phyloP scores from a whole-genome alignment of 768 basidiomycete genomes.

The Pleurotus cornucopiae region DNA sequence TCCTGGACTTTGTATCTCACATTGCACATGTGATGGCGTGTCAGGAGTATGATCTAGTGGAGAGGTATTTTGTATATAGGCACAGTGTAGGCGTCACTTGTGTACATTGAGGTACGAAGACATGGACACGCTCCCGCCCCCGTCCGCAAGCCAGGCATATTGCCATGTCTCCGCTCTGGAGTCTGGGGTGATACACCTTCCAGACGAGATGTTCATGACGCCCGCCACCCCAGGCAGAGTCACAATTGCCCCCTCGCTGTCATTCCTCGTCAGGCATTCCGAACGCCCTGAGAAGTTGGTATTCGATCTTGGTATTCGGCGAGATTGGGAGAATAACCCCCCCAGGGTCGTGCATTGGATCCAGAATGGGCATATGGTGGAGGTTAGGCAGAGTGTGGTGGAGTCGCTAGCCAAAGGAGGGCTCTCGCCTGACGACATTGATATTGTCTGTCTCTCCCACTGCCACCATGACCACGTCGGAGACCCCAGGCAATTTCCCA shows the following conservation, averaged over 20 bases:
- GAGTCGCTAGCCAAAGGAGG: conserved; percentile 52
- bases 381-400: conserved; percentile 33
- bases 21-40: not conserved
- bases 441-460: conserved; percentile 46
- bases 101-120: not conserved
- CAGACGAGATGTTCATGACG: conserved; percentile 32
- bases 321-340: conserved; percentile 39
- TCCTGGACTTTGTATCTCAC: not conserved
- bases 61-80: not conserved
- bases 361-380: conserved; percentile 17
- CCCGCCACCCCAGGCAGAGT: conserved; percentile 24
- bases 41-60: not conserved
- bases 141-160: conserved; percentile 40
- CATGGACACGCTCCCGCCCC: conserved; percentile 31
- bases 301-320: conserved; percentile 55
- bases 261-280: conserved; percentile 51
- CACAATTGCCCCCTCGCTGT: conserved; percentile 37
- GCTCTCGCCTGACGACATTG: conserved; percentile 34
- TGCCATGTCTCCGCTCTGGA: conserved; percentile 54
- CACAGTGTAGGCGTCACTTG: not conserved
- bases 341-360: conserved; percentile 26
- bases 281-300: conserved; percentile 31
- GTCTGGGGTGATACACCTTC: conserved; percentile 38
- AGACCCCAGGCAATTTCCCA: conserved; percentile 39
- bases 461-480: conserved; percentile 55